phyloP scores from a whole-genome alignment of 345 rosid genomes.

The Ailanthus altissimus region DNA sequence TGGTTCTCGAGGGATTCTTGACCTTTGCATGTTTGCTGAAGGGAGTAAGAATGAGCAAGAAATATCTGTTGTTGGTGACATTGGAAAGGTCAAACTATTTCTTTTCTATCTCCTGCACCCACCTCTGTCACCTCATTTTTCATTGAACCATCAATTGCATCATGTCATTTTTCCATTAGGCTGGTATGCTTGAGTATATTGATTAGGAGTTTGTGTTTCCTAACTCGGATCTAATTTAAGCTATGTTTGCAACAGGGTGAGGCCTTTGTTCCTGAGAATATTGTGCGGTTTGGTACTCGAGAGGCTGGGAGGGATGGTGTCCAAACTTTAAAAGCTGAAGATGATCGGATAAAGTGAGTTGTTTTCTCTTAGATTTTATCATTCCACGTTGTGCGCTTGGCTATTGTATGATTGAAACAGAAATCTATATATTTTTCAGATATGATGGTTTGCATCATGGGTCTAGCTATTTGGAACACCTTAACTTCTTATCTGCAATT shows the following conservation, averaged over 20 bases:
- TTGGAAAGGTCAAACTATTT: conserved; percentile 52
- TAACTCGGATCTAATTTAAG: conserved; percentile 2
- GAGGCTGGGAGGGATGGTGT: conserved; percentile 70
- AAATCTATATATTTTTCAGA: conserved; percentile 36
- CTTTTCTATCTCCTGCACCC: too few relatives aligned
- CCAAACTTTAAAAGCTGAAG: conserved; percentile 60
- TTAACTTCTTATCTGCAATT: conserved; percentile 64
- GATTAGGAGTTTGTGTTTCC: not conserved
- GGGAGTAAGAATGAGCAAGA: conserved; percentile 97
- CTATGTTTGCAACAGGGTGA: conserved; percentile 60
- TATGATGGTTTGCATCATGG: conserved; percentile 94
- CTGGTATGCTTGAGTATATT: not conserved
- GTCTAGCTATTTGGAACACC: conserved; percentile 92
- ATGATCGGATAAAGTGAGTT: conserved; percentile 65
- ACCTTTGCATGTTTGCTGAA: conserved; percentile 98
- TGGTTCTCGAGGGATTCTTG: conserved; percentile 90
- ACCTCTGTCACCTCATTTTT: not conserved
- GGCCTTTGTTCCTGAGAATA: conserved; percentile 86
- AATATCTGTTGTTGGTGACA: conserved; percentile 74
- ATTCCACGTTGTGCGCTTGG: not conserved
- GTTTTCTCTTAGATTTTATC: not conserved
- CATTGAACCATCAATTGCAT: conserved; percentile 1
- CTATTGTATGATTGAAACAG: not conserved
- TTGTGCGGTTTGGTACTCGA: conserved; percentile 68
- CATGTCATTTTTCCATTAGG: not conserved